Evolutionary conservation across 2,329 filamentous ascomycete genomes (phyloP).

Genomic region (Aspergillus costaricaensis): DNA sequence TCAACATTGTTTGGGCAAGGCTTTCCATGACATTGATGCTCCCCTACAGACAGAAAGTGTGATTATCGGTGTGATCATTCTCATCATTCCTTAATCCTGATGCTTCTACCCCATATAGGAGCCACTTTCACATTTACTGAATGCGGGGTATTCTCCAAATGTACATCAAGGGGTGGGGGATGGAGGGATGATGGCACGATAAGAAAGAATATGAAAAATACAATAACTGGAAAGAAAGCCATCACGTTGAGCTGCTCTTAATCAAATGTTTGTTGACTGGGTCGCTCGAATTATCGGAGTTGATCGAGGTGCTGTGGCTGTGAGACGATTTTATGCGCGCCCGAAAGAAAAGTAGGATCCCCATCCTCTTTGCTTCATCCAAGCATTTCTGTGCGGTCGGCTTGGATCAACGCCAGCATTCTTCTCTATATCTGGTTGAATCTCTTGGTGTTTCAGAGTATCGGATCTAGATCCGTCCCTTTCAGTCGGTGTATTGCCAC

Average conservation of each 20-base stretch:
- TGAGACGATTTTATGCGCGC: constrained; percentile 1
- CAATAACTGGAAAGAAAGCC: neutral
- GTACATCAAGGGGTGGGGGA: neutral
- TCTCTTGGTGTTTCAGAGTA: neutral
- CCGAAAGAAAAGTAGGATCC: constrained; percentile 18
- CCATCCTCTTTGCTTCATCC: constrained; percentile 12
- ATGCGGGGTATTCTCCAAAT: neutral
- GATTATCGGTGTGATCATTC: neutral
- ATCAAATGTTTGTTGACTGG: neutral
- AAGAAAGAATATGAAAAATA: neutral
- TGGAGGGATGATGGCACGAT: no score
- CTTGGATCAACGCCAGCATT: constrained; percentile 7
- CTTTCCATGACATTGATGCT: neutral
- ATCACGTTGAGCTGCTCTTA: neutral
- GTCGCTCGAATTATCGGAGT: neutral
- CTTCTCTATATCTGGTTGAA: constrained; percentile 16
- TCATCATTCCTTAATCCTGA: neutral
- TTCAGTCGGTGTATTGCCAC: neutral
- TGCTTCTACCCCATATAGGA: neutral
- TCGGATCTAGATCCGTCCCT: neutral
- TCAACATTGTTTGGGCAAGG: neutral
- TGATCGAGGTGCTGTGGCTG: neutral
- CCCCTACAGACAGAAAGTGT: neutral
- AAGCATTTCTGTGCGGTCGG: neutral
- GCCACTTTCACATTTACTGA: neutral